Evolutionary conservation across 257 asterid genomes (phyloP), one percentile per base, ranked within the genome.

Genomic region (Nicotiana tabacum): DNA sequence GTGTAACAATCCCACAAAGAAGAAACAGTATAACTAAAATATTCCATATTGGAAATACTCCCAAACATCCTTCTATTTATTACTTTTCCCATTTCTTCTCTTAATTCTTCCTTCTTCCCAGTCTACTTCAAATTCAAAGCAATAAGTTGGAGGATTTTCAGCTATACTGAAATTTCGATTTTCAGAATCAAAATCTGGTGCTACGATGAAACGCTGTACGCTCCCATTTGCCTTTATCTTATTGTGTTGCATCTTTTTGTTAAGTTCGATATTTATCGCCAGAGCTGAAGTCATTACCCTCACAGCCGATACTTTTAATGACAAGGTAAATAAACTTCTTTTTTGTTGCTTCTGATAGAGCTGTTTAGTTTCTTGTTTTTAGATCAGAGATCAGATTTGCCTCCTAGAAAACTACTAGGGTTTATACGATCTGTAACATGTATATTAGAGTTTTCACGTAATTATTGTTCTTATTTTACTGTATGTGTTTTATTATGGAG

Each of bases 251-350:
- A 46, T 87, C 83, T 81, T 91, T 5, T 7, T 88, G 12, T 77
- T 83, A 74, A 88, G 84, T 83, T 88, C 87, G 81, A 86, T 86
- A 1, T 76, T 83, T 87, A 85, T 58, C 82, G 81, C 86, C 5
- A 69, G 88, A 82, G 97, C 98, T 66, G 99, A 96, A 90, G 96
- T 96, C 77, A 94, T 96, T 77, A 88, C 97, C 82, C 84, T 96
- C 77, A 92, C 94, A 58, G 85, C 87, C 67, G 98, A 94, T 8
- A 93, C 91, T 72, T 96, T 94, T 81, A 90, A 85, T 39, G 98
- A 96, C 84, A 96, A 94, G 98, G 99, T 94, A 89, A 81, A 30
- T 81, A 17, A 48, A 9, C 30, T 51, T 48, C 18, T 33, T 13
- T 74, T 9, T 46, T 16, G 10, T 32, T 21, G 64, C 46, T 80